Evolutionary conservation across 2,329 filamentous ascomycete genomes (phyloP).

Genomic region (Alternaria sp.): DNA sequence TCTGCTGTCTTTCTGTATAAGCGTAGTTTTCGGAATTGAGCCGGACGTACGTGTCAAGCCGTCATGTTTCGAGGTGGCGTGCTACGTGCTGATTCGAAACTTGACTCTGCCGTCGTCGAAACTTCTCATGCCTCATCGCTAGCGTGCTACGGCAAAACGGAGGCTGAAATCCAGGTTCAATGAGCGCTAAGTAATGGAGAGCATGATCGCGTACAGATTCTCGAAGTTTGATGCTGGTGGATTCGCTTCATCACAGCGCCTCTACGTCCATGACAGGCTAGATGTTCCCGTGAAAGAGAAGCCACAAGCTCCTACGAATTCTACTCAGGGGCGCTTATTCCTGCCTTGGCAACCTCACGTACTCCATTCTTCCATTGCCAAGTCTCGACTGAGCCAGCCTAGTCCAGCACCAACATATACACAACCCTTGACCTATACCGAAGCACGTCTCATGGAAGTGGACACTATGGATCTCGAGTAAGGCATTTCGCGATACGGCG

Average conservation of each 20-base stretch:
- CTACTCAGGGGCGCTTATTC: conserved; percentile 13
- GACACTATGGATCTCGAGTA: conserved; percentile 26
- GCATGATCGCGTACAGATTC: conserved; percentile 14
- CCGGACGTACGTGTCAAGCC: conserved; percentile 16
- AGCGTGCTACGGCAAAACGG: conserved; percentile 12
- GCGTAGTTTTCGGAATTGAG: conserved; percentile 18
- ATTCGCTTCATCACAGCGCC: conserved; percentile 25
- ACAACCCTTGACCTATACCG: conserved; percentile 20
- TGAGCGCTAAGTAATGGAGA: conserved; percentile 11
- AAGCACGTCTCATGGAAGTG: conserved; percentile 37
- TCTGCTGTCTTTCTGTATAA: conserved; percentile 1
- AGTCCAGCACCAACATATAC: conserved; percentile 18
- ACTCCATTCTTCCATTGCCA: conserved; percentile 16
- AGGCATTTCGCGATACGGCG: conserved; percentile 7
- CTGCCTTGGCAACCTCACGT: conserved; percentile 15
- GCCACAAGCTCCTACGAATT: conserved; percentile 16
- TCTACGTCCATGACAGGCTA: conserved; percentile 21
- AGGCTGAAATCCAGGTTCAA: conserved; percentile 7
- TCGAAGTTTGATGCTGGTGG: conserved; percentile 34
- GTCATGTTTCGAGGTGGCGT: conserved; percentile 36
- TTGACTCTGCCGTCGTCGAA: conserved; percentile 29
- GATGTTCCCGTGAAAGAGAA: conserved; percentile 14
- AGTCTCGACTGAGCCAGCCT: conserved; percentile 22
- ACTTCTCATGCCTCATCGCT: conserved; percentile 29
- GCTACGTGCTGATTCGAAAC: conserved; percentile 36